These are phyloP conservation scores for Coprinopsis strossmayeri DNA, from an alignment of 768 basidiomycete genomes.

Conservation along the genomic window DNA sequence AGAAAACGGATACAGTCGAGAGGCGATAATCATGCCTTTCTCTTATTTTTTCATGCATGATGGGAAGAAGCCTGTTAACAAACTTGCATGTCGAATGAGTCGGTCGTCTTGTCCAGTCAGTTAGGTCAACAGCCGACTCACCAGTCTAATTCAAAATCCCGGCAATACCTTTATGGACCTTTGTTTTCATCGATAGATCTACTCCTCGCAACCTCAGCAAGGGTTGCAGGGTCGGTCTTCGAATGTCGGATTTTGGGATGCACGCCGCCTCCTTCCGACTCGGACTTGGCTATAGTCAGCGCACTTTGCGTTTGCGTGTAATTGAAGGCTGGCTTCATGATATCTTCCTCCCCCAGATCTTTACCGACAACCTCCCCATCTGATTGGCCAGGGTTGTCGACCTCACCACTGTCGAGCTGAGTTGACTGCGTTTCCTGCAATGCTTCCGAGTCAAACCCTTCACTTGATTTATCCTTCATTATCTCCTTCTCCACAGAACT, in stretches of 20 bases:
- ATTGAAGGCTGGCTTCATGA: background rate
- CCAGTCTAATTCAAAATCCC: too few species aligned
- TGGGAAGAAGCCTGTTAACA: too few species aligned
- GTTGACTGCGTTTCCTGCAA: background rate
- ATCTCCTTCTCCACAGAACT: conserved; percentile 1
- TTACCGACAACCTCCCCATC: background rate
- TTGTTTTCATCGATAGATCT: too few species aligned
- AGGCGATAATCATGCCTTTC: too few species aligned
- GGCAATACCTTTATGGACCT: too few species aligned
- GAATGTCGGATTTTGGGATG: background rate
- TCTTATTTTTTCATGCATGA: too few species aligned
- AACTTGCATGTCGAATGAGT: too few species aligned
- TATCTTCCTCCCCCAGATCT: background rate
- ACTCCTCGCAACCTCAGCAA: background rate
- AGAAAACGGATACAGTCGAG: too few species aligned
- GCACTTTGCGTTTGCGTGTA: background rate
- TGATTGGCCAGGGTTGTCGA: background rate
- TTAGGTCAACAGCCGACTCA: too few species aligned
- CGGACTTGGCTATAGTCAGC: too few species aligned
- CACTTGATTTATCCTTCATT: conserved; percentile 2
- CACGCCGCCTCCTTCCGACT: background rate
- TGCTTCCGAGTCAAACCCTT: background rate
- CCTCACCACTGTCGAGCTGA: background rate
- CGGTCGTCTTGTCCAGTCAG: too few species aligned
- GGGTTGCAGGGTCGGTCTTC: background rate